A percentile compares a stretch with the other conserved stretches of the same genome.
Evolutionary conservation across 129 eudicot genomes (phyloP).

Genomic region (Chrysanthemum seticuspe): DNA sequence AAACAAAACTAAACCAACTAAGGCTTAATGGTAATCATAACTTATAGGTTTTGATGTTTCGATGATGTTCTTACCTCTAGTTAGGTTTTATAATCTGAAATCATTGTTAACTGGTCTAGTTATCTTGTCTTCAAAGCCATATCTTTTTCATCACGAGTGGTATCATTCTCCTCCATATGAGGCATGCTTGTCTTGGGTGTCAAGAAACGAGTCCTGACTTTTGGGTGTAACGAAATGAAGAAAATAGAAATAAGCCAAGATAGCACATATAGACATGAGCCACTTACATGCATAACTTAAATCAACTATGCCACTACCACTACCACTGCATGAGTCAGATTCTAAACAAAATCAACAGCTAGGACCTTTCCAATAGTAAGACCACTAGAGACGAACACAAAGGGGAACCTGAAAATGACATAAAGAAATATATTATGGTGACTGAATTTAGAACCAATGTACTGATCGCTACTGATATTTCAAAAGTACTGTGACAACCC

Average conservation of each 20-base stretch:
- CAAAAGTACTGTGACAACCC: no score
- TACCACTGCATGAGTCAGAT: no score
- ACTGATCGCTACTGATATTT: no score
- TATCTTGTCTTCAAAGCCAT: neutral
- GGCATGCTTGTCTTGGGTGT: slow-evolving; percentile 2
- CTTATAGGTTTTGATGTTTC: slow-evolving; percentile 21
- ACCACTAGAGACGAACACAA: no score
- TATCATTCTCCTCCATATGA: slow-evolving; percentile 10
- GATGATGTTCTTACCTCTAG: slow-evolving; percentile 22
- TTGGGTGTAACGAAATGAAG: neutral
- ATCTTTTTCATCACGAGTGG: neutral
- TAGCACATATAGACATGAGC: neutral
- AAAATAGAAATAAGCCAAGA: neutral
- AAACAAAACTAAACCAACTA: neutral
- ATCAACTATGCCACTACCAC: no score
- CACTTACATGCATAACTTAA: no score
- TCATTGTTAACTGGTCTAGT: slow-evolving; percentile 21
- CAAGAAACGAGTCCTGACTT: neutral
- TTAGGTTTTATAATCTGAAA: slow-evolving; percentile 34
- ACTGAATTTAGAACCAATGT: no score
- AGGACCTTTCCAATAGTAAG: no score
- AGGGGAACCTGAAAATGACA: no score
- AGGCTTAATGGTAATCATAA: neutral
- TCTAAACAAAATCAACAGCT: no score
- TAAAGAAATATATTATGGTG: no score